Evolutionary conservation across 2,329 filamentous ascomycete genomes (phyloP).

Genomic region (Neofusicoccum sp.): DNA sequence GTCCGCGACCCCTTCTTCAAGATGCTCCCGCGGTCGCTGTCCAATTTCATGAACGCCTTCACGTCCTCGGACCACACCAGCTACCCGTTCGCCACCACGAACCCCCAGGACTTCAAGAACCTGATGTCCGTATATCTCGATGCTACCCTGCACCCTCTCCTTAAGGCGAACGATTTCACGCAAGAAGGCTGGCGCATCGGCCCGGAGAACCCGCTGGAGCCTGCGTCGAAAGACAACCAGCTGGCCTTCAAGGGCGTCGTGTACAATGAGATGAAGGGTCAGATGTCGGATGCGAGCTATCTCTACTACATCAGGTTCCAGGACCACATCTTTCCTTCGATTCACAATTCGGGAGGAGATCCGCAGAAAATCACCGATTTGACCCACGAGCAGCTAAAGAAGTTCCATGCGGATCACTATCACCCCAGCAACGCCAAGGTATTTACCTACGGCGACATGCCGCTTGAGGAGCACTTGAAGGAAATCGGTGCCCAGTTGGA

Average conservation of each 20-base stretch:
- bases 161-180: constrained; percentile 88
- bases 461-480: constrained; percentile 73
- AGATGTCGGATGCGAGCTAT: constrained; percentile 96
- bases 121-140: constrained; percentile 96
- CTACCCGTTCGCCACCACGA: constrained; percentile 97
- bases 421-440: constrained; percentile 97
- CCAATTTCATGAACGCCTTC: constrained; percentile 99
- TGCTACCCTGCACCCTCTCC: constrained; percentile 82
- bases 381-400: constrained; percentile 82
- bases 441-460: constrained; percentile 93
- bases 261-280: constrained; percentile 99
- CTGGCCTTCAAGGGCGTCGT: constrained; percentile 96
- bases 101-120: constrained; percentile 91
- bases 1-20: constrained; percentile 99
- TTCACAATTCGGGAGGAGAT: constrained; percentile 96
- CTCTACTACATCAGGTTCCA: constrained; percentile 94
- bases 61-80: constrained; percentile 95
- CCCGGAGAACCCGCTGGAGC: constrained; percentile 73
- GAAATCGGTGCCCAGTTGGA: constrained; percentile 74
- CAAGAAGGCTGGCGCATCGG: constrained; percentile 98
- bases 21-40: constrained; percentile 97
- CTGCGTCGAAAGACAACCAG: constrained; percentile 47
- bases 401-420: constrained; percentile 90
- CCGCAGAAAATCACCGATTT: constrained; percentile 94
- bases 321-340: constrained; percentile 87